Base-by-base conservation (phyloP, 192 early-diverging fungal species). In the Spizellomyces punctatus region DNA sequence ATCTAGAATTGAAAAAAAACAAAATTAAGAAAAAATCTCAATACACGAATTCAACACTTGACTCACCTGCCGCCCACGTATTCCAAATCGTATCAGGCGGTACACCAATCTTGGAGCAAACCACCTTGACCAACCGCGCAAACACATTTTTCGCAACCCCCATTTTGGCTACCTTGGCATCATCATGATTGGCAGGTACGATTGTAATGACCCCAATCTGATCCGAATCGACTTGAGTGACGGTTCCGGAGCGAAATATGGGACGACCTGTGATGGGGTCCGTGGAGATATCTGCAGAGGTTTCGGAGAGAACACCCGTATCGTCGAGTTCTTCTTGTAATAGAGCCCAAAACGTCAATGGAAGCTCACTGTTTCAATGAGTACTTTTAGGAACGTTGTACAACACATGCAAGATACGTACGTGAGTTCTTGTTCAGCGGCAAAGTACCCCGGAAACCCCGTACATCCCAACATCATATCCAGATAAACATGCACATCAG, bases 401-500 rank as follows among this genome's bases (percentile, higher is more conserved):
- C 21, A 54, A n/a, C 14, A 54, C 17, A 19, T n/a, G 4, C 0
- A 54, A 54, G 17, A 54, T 54, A 64, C 66, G 50, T 79, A 82
- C 79, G 79, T 74, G 9, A 83, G 12, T 22, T 78, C 77, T 64
- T 83, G 77, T 27, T 83, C 82, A 19, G 74, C 71, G 2, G 64
- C 70, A 48, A 73, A 81, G 66, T 75, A 78, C 46, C 82, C 82
- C 4, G 63, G 64, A 56, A 79, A 83, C 12, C 46, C 77, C 8
- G 82, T 81, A 50, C 57, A 76, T 2, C 66, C 66, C 50, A 83
- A 62, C 6, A 83, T 49, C 79, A 81, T 81, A 47, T 79, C 71
- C 68, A 81, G 42, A 56, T 70, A 74, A 8, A 36, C 57, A 27
- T 67, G 48, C 7, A 79, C 48, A 6, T 76, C 64, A 1, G 63